Percentiles rank a stretch among this genome's conserved stretches.
Conservation (phyloP, 2,329 filamentous ascomycete species). For the Meredithiella fracta region DNA sequence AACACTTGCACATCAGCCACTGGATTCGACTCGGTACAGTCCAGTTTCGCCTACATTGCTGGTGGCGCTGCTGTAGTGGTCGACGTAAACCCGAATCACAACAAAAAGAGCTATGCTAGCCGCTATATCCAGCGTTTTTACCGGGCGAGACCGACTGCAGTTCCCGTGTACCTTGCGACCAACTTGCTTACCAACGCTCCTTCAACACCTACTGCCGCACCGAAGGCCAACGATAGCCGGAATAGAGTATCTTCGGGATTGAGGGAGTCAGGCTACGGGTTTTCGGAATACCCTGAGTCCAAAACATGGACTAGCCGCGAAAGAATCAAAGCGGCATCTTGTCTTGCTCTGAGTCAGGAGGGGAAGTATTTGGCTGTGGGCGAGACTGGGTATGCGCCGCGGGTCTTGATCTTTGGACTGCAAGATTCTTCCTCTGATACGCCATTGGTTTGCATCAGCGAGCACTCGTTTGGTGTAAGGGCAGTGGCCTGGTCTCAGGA, state of each 20-base stretch:
- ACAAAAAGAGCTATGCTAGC: conserved; percentile 9
- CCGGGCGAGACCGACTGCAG: conserved; percentile 62
- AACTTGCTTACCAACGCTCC: conserved; percentile 34
- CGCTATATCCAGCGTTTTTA: conserved; percentile 70
- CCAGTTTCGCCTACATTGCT: conserved; percentile 77
- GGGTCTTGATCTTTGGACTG: conserved; percentile 78
- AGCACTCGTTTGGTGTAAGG: conserved; percentile 80
- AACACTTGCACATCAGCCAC: conserved; percentile 74
- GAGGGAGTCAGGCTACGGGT: conserved; percentile 32
- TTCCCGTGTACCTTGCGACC: conserved; percentile 45
- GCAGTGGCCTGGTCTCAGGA: conserved; percentile 82
- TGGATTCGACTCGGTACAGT: conserved; percentile 67
- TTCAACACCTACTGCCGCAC: conserved; percentile 36
- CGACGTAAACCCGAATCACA: conserved; percentile 49
- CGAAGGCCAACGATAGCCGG: conserved; percentile 47
- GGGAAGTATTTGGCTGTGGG: conserved; percentile 79
- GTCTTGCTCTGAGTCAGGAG: conserved; percentile 73
- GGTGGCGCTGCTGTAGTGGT: conserved; percentile 88
- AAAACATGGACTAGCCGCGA: conserved; percentile 80
- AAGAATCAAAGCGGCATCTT: conserved; percentile 85
- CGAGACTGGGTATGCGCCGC: conserved; percentile 85
- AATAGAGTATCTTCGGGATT: conserved; percentile 34
- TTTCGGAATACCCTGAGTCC: conserved; percentile 44
- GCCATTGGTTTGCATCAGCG: conserved; percentile 69
- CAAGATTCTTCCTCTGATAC: conserved; percentile 64